These are phyloP conservation scores for Emergomyces pasteurianus DNA, from an alignment of 2,329 filamentous ascomycete genomes.

Conservation along the genomic window DNA sequence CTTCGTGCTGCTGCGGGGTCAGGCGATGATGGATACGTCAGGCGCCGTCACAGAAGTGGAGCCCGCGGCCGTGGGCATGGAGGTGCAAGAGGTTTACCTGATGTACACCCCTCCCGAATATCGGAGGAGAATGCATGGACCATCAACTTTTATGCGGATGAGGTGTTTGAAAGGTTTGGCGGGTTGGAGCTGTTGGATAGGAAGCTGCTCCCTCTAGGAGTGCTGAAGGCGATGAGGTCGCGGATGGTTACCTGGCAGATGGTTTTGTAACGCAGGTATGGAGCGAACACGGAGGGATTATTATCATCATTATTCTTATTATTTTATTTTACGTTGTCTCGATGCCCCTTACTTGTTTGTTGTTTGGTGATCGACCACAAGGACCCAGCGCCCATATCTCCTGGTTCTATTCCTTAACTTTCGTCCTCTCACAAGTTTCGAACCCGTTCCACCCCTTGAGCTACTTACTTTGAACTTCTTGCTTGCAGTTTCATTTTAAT, in stretches of 20 bases:
- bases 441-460: too few species aligned
- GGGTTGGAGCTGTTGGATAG: constrained; percentile 29
- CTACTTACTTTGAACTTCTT: too few species aligned
- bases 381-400: too few species aligned
- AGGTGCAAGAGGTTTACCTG: constrained; percentile 4
- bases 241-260: constrained; percentile 33
- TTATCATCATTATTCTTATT: too few species aligned
- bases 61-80: background rate
- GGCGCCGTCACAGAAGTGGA: too few species aligned
- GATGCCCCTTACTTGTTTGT: too few species aligned
- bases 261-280: constrained; percentile 20
- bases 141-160: constrained; percentile 24
- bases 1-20: background rate
- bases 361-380: too few species aligned
- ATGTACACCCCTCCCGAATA: constrained; percentile 8
- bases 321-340: background rate
- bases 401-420: too few species aligned
- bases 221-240: constrained; percentile 29
- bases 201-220: constrained; percentile 27
- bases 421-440: too few species aligned
- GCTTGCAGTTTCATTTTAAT: too few species aligned
- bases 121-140: constrained; percentile 24
- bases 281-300: background rate
- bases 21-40: too few species aligned
- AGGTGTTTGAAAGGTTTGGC: constrained; percentile 25